Base-by-base conservation (phyloP, 176 grass and related monocot species). In the Chloris gayana region DNA sequence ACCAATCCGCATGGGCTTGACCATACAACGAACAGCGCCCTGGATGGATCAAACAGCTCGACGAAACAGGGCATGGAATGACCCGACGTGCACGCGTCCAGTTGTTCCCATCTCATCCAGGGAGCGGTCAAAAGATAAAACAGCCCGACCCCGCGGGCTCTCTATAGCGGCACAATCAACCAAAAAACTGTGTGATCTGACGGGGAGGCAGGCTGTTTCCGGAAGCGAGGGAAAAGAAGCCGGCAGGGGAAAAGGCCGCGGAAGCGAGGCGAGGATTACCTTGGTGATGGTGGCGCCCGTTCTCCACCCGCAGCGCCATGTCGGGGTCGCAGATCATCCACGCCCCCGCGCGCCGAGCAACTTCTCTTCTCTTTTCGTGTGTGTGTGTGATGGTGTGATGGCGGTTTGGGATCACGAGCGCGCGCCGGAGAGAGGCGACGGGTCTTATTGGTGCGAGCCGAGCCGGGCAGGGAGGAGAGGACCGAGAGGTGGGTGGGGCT, bases 291-390 rank as follows among this genome's bases (percentile, higher is more conserved):
- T 45, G 58, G 67, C 74, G 73, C 63, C 80, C 80, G 39, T 76
- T 80, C 63, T 87, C 84, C 84, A 90, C 50, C 42, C 65, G 84
- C 64, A 76, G 12, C 34, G 84, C 80, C 88, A 87, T 87, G 75
- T 70, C 68, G 25, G 71, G 70, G 19, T 82, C 74, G 26, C 79
- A 39, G 0, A 72, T 72, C 74, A 22, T 54, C 75, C 85, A 53
- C 61, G 56, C 69, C 24, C 15, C 14, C 58, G 38, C 57, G 6
- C 6, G 39, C 25, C 59, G 60, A 31, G 27, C 26, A 31, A 17
- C 4, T 32, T 32, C 5, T 64, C 14, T 1, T 64, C 0, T 29
- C 0, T 0, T 26, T 13, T 60, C n/a, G 5, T 25, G 7, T 15
- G 24, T 2, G 5, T 7, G 8, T 4, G 60, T 0, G 27, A n/a